Percentiles rank a stretch among this genome's conserved stretches.
phyloP scores from a whole-genome alignment of 768 basidiomycete genomes.

The Leccinum pellstonianum region DNA sequence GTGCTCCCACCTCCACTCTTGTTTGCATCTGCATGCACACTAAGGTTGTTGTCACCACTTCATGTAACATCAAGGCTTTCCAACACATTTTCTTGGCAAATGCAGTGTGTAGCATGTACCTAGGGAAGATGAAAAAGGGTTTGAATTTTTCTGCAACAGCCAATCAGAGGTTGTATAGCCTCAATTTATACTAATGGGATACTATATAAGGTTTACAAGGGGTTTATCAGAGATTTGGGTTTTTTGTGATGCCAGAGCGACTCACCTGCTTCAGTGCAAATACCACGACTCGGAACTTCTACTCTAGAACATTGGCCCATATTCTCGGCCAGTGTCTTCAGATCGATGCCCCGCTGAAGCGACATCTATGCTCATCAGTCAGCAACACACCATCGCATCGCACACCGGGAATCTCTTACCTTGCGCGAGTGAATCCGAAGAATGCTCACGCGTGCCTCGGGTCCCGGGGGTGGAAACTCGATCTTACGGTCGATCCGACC shows the following conservation, averaged over 20 bases:
- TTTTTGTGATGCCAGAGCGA: background rate
- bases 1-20: too few species aligned
- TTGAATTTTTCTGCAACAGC: too few species aligned
- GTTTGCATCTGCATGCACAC: too few species aligned
- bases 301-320: conserved; percentile 99
- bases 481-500: conserved; percentile 75
- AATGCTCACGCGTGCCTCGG: conserved; percentile 95
- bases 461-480: conserved; percentile 70
- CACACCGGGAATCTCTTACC: conserved; percentile 36
- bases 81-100: too few species aligned
- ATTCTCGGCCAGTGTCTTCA: conserved; percentile 95
- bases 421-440: conserved; percentile 49
- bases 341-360: conserved; percentile 93
- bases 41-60: too few species aligned
- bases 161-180: too few species aligned
- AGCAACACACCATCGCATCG: background rate
- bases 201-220: too few species aligned
- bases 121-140: too few species aligned
- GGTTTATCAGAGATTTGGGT: too few species aligned
- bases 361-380: conserved; percentile 70
- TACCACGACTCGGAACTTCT: conserved; percentile 79
- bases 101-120: too few species aligned
- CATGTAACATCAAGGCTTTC: too few species aligned
- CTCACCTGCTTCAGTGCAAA: conserved; percentile 94
- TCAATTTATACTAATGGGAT: too few species aligned